phyloP scores from a whole-genome alignment of 225 moss, liverwort and hornwort genomes.

The Straminergon stramineum region DNA sequence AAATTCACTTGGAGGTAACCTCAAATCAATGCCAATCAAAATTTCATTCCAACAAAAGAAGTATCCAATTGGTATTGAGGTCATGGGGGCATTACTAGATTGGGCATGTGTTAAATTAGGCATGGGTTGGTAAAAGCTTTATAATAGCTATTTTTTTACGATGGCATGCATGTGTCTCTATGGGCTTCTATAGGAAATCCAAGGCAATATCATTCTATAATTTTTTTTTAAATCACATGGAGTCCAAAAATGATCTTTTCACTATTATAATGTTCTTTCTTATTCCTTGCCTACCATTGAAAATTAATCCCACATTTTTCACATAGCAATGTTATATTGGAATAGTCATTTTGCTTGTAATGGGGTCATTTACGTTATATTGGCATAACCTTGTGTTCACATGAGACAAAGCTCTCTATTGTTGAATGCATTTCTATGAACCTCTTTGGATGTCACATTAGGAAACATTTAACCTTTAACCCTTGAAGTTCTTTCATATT shows the following conservation, averaged over 20 bases:
- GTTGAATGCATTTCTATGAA: no score
- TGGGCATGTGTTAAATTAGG: no score
- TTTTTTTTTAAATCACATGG: background rate
- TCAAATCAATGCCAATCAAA: background rate
- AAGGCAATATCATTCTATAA: fast-evolving
- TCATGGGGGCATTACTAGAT: background rate
- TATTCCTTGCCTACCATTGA: no score
- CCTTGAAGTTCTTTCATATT: no score
- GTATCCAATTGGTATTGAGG: background rate
- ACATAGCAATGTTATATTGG: no score
- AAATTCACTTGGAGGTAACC: background rate
- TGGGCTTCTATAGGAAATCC: fast-evolving
- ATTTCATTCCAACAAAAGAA: background rate
- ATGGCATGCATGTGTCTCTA: fast-evolving
- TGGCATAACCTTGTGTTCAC: no score
- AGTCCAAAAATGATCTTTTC: background rate
- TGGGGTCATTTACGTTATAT: background rate
- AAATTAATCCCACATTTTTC: no score
- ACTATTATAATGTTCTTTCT: no score
- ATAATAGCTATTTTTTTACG: background rate
- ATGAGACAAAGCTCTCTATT: no score
- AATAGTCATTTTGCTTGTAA: no score
- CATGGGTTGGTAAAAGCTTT: background rate
- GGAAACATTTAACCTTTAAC: no score
- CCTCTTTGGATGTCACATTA: no score